A percentile compares a stretch with the other conserved stretches of the same genome.
Evolutionary conservation across 2,329 filamentous ascomycete genomes (phyloP).

Genomic region (Pseudogymnoascus sp.): DNA sequence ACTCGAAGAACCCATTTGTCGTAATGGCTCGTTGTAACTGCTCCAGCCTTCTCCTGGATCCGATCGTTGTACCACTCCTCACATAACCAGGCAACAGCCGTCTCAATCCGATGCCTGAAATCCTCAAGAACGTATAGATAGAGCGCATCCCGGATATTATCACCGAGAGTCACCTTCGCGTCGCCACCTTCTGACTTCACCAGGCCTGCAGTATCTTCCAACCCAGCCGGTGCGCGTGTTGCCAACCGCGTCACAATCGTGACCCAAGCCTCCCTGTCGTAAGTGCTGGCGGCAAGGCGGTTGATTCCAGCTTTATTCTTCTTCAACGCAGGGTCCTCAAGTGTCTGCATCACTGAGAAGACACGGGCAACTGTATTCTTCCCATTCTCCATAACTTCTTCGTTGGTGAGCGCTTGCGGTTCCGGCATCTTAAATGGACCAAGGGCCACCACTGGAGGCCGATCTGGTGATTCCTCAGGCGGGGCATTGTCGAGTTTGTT

Average conservation of each 20-base stretch:
- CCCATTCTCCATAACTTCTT: conserved; percentile 65
- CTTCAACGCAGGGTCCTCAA: conserved; percentile 58
- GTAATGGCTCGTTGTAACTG: conserved; percentile 57
- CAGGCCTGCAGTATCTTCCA: conserved; percentile 45
- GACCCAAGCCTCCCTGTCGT: conserved; percentile 84
- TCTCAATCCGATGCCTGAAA: conserved; percentile 80
- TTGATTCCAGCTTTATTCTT: conserved; percentile 68
- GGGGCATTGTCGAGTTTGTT: conserved; percentile 68
- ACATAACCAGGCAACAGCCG: conserved; percentile 87
- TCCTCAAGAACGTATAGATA: conserved; percentile 86
- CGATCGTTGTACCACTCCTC: conserved; percentile 98
- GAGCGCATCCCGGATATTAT: conserved; percentile 69
- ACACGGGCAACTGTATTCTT: conserved; percentile 68
- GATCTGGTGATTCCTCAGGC: conserved; percentile 42
- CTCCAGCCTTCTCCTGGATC: conserved; percentile 38
- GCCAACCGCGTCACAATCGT: conserved; percentile 79
- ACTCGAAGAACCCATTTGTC: conserved; percentile 70
- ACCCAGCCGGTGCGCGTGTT: conserved; percentile 64
- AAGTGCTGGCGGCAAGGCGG: conserved; percentile 72
- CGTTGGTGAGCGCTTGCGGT: conserved; percentile 63
- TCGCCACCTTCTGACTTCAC: conserved; percentile 49
- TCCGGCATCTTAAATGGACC: conserved; percentile 69
- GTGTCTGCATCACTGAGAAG: conserved; percentile 65
- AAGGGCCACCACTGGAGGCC: conserved; percentile 38
- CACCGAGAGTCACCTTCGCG: conserved; percentile 44